These are phyloP conservation scores for Bathelium albidoporum DNA, from an alignment of 495 filamentous ascomycete genomes.

Conservation along the genomic window DNA sequence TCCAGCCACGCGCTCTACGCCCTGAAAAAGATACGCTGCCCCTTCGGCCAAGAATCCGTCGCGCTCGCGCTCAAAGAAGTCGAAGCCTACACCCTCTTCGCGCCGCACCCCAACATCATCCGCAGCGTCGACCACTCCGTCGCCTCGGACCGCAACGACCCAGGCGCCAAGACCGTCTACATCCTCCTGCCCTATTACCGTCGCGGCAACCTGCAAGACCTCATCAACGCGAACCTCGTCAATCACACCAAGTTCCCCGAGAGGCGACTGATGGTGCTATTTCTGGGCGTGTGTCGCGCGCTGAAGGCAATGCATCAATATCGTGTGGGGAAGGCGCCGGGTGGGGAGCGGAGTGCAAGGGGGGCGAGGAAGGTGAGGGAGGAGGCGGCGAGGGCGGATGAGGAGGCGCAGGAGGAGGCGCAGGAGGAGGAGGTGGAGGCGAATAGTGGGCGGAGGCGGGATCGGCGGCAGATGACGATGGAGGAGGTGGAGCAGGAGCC, in stretches of 20 bases:
- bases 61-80: constrained; percentile 90
- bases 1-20: constrained; percentile 72
- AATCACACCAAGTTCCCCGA: constrained; percentile 93
- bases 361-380: constrained; percentile 49
- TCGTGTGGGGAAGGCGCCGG: constrained; percentile 48
- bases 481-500: constrained; percentile 67
- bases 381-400: constrained; percentile 51
- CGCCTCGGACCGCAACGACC: constrained; percentile 49
- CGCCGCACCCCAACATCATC: constrained; percentile 74
- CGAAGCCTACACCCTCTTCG: constrained; percentile 88
- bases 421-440: constrained; percentile 40
- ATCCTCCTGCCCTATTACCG: constrained; percentile 92
- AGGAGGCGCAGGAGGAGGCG: constrained; percentile 46
- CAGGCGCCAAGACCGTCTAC: constrained; percentile 82
- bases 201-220: constrained; percentile 89
- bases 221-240: constrained; percentile 96
- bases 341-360: constrained; percentile 42
- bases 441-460: constrained; percentile 44
- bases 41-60: constrained; percentile 93
- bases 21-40: constrained; percentile 96
- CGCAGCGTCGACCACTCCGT: constrained; percentile 77
- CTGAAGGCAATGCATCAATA: constrained; percentile 88
- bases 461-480: constrained; percentile 7
- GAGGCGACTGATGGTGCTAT: constrained; percentile 74
- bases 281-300: constrained; percentile 82